Conservation (phyloP, 768 basidiomycete genomes). For the Hortiboletus flavorubellus region DNA sequence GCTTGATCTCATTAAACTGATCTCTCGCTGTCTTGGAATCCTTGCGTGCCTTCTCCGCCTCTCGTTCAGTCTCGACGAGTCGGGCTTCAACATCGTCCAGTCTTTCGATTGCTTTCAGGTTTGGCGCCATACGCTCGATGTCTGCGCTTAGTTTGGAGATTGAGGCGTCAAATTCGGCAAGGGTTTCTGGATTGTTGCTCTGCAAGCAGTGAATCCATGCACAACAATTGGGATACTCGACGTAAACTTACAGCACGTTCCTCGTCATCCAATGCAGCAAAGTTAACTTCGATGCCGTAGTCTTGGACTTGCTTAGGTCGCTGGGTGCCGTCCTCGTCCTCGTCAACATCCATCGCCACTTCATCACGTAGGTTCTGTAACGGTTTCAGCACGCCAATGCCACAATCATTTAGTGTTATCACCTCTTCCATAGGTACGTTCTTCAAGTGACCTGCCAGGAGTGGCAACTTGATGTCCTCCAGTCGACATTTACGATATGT, state of each 20-base stretch:
- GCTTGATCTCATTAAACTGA: conserved; percentile 84
- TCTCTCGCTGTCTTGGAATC: conserved; percentile 90
- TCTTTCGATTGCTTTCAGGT: conserved; percentile 93
- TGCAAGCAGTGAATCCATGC: conserved; percentile 23
- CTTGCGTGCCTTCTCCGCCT: conserved; percentile 88
- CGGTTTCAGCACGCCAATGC: conserved; percentile 4
- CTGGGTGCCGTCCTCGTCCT: conserved; percentile 80
- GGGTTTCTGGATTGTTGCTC: conserved; percentile 59
- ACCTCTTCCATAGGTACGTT: conserved; percentile 97
- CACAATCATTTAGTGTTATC: conserved; percentile 6
- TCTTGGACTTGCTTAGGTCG: conserved; percentile 67
- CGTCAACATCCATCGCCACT: conserved; percentile 90
- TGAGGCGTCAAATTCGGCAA: conserved; percentile 70
- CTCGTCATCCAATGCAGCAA: conserved; percentile 67
- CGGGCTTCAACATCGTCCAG: conserved; percentile 83
- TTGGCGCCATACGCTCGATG: conserved; percentile 92
- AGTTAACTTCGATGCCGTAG: conserved; percentile 90
- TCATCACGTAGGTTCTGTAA: conserved; percentile 74
- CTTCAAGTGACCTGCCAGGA: conserved; percentile 70
- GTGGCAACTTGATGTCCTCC: conserved; percentile 85
- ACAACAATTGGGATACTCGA: not conserved
- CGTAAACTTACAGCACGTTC: conserved; percentile 55
- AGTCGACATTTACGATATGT: conserved; percentile 91
- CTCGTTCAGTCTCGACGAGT: conserved; percentile 83
- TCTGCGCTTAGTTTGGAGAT: conserved; percentile 70